Evolutionary conservation across 2,329 filamentous ascomycete species (phyloP), one percentile per base, ranked within the genome.

Genomic region (Lachnellula hyalina): DNA sequence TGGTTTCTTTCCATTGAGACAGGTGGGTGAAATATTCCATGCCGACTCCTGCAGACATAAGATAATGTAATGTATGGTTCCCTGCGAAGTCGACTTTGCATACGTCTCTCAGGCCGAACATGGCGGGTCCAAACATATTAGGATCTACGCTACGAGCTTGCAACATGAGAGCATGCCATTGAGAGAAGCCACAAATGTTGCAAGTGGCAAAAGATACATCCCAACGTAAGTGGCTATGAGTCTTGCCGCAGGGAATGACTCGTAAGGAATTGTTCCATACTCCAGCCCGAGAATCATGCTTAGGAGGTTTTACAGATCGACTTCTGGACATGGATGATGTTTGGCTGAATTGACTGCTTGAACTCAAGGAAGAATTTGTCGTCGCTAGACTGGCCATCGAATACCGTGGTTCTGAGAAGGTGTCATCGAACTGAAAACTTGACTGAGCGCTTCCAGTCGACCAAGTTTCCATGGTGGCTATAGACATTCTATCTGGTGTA

Each of bases 111-210:
- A 63, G 44, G 11, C 45, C 38, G 15, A 49, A 51, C 51, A 63
- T 55, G 5, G 59, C 57, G 4, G 38, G 49, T 2, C 47, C 23
- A 41, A 64, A 64, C 11, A 46, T 51, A 9, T 42, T 42, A 4
- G 56, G 49, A 21, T 57, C 52, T 21, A 62, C 56, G n/a, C 49
- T 56, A 28, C 55, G 47, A 47, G 59, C 61, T 32, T 61, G 45
- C 4, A 64, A 49, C 62, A 64, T 64, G 11, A 64, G 53, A 35
- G 59, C 58, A 35, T 62, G 61, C 55, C 58, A 62, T 38, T 55
- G 59, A 15, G 58, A 61, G 44, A 61, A 63, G 4, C 62, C 62
- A 48, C 62, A 64, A 21, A 58, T 48, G 3, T 19, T 21, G 48
- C 61, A 64, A 28, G 35, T 42, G 1, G 54, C 15, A 51, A 62